Evolutionary conservation across 192 early-diverging fungal genomes (phyloP).

Genomic region (Podila clonocystis): DNA sequence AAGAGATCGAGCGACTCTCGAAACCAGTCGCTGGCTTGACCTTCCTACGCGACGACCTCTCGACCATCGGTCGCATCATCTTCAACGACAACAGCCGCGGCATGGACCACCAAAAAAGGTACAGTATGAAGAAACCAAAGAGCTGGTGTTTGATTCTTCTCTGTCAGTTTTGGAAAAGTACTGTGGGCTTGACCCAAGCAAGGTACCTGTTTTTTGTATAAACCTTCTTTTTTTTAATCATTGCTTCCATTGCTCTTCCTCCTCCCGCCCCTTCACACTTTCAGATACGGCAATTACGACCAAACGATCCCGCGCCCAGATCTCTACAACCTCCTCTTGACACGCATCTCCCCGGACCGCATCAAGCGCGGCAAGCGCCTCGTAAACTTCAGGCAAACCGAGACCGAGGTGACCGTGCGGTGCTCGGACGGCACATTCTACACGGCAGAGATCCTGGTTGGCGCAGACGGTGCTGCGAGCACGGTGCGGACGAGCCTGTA

Average conservation of each 20-base stretch:
- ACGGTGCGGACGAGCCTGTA: constrained; percentile 23
- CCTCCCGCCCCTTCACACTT: not conserved
- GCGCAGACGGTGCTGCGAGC: constrained; percentile 25
- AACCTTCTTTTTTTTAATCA: not conserved
- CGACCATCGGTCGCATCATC: not conserved
- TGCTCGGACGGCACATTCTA: constrained; percentile 19
- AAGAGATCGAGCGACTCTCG: constrained; percentile 14
- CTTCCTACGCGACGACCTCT: constrained; percentile 10
- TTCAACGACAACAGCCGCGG: not conserved
- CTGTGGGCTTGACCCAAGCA: not conserved
- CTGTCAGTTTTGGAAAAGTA: too few species aligned
- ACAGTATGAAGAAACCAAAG: too few species aligned
- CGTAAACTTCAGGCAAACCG: constrained; percentile 16
- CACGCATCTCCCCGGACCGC: constrained; percentile 22
- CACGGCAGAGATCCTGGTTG: constrained; percentile 15
- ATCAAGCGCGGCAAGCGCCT: constrained; percentile 18
- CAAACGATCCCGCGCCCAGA: constrained; percentile 17
- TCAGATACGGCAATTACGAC: constrained; percentile 24
- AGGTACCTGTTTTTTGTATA: not conserved
- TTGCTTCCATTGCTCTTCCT: not conserved
- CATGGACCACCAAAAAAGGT: constrained; percentile 17
- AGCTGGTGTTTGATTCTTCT: too few species aligned
- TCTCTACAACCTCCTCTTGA: constrained; percentile 22
- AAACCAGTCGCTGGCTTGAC: constrained; percentile 18
- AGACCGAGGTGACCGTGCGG: constrained; percentile 7